These are phyloP conservation scores for Schizosaccharomyces pombe DNA, from an alignment of 805 yeast genomes.

Conservation along the genomic window ASM294v3 CU329670.1:3138001-3138500, in stretches of 20 bases:
- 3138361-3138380: constrained; percentile 42
- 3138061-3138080: constrained; percentile 42
- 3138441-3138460: not conserved
- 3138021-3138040: constrained; percentile 65
- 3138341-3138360: constrained; percentile 70
- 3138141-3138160: constrained; percentile 74
- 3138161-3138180: constrained; percentile 54
- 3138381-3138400: constrained; percentile 66
- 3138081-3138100: constrained; percentile 57
- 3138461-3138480: too few species aligned
- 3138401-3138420: constrained; percentile 46
- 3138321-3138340: constrained; percentile 80
- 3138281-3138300: constrained; percentile 43
- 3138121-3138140: constrained; percentile 76
- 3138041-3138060: constrained; percentile 69
- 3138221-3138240: constrained; percentile 54
- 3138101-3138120: constrained; percentile 85
- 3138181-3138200: constrained; percentile 47
- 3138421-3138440: not conserved
- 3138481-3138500: too few species aligned
- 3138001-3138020: constrained; percentile 65
- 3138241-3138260: constrained; percentile 37
- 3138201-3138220: constrained; percentile 43
- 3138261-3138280: constrained; percentile 13
- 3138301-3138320: constrained; percentile 57